Conservation (phyloP, 148 eudicot species). For the Rhododendron henanense region DNA sequence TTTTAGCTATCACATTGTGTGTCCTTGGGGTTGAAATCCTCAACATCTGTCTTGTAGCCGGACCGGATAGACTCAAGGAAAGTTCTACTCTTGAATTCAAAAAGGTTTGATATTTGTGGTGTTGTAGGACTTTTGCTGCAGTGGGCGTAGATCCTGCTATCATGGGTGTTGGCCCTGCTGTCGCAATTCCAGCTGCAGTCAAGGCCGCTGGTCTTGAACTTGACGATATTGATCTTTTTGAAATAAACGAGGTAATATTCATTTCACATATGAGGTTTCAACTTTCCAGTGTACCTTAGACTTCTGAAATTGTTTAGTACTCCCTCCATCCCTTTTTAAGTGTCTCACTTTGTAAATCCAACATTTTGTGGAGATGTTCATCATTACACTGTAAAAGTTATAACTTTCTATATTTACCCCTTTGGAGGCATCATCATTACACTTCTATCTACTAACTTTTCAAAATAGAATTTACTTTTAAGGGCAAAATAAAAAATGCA, state of each 20-base stretch:
- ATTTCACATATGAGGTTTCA: not conserved
- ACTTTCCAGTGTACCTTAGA: not conserved
- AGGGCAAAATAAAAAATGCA: no score
- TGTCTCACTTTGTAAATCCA: no score
- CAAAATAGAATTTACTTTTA: no score
- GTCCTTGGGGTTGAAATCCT: not conserved
- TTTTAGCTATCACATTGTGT: not conserved
- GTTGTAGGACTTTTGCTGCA: slow-evolving; percentile 76
- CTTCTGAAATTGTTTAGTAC: not conserved
- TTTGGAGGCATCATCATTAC: no score
- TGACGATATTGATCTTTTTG: slow-evolving; percentile 80
- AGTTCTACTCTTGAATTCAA: not conserved
- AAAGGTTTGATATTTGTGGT: not conserved
- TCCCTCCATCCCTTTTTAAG: not conserved
- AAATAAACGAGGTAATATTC: slow-evolving; percentile 73
- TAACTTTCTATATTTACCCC: no score
- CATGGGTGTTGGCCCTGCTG: slow-evolving; percentile 93
- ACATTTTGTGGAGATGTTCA: no score
- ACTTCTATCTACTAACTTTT: no score
- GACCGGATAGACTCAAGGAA: not conserved
- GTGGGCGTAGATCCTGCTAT: slow-evolving; percentile 92
- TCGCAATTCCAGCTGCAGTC: slow-evolving; percentile 91
- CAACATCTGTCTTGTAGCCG: not conserved
- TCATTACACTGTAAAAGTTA: no score
- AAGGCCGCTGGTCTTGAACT: slow-evolving; percentile 91